Evolutionary conservation across 805 yeast species (phyloP), one percentile per base, ranked within the genome.

Genomic region (Pichia occidentalis): DNA sequence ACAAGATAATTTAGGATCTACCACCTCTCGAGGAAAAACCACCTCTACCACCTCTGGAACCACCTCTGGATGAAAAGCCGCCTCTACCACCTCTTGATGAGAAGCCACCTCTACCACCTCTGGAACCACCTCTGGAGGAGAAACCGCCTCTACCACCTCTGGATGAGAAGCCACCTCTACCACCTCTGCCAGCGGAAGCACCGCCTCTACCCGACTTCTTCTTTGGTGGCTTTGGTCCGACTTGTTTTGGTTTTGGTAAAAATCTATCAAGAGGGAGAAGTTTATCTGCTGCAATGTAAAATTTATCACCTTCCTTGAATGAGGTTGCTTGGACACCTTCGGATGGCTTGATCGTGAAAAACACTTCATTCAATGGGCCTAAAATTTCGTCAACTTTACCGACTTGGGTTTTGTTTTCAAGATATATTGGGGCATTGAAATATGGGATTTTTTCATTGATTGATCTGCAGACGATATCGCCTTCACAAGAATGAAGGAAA

Each of bases 371-470:
- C 60, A 92, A 67, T 33, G 98, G 97, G 36, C 99, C 99, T 51
- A 92, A 73, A 47, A 92, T 92, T 71, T 92, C 99, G 61, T 92
- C 99, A 42, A 92, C 95, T 64, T 92, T 92, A 54, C 99, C 99
- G 33, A 92, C 80, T 59, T 83, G 92, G 19, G 95, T 82, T 65
- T 92, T 92, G 73, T 92, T 90, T 62, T 92, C 97, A 52, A 92
- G 73, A 63, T 82, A 92, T 54, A 92, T 88, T 60, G 98, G 98
- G 20, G 99, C 99, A 67, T 92, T 92, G 75, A 92, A 92, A 64
- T 90, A 92, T 56, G 99, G 98, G 51, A 92, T 72, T 70, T 90
- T 90, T 41, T 86, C 78, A 62, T 92, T 92, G 55, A 85, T 84
- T 34, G 97, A 87, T 57, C 88, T 85, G 69, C 97, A 92, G 40